Base-by-base conservation (phyloP, 768 basidiomycete species). In the Myochromella boudieri region DNA sequence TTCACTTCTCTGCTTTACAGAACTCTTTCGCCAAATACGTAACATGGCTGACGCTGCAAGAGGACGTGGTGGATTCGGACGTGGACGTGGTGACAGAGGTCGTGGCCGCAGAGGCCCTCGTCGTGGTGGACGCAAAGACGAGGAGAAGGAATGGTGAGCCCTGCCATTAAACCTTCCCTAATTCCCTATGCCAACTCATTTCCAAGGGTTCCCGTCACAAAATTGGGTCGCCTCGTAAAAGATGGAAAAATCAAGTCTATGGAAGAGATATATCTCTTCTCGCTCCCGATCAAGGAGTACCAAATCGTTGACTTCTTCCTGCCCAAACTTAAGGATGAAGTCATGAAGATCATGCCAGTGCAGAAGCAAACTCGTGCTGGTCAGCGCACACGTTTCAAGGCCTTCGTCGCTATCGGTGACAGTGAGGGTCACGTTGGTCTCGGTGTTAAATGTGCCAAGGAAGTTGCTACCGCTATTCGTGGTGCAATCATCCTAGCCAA, bases 261-360 rank as follows among this genome's bases (percentile, higher is more conserved):
- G 83, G 97, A 99, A 69, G 97, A 99, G 68, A 97, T 98, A 72
- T 99, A 98, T 76, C 94, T 99, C 65, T 99, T 98, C 85, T 99
- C 97, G 21, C 88, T 99, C 55, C 95, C 95, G 51, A 90, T 99
- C 72, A 99, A 98, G 76, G 97, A 99, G 75, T 98, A 75, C 80
- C 97, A 99, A 74, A 97, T 99, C 72, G 88, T 99, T 80, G 97
- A 99, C 78, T 85, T 87, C 69, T 97, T 99, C 91, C 83, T 98
- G 38, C 97, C 97, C 60, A 91, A 91, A 68, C 89, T 99, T 75
- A 99, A 99, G 82, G 97, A 95, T 60, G 94, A 97, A 70, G 97
- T 99, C 57, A 99, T 99, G 97, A 95, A 95, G 71, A 98, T 99
- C 68, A 94, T 94, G 87, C 97, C 97, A 58, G 97, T 99, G 46